Evolutionary conservation across 208 protist species (phyloP), one percentile per base, ranked within the genome.

Genomic region (Leishmania martiniquensis): DNA sequence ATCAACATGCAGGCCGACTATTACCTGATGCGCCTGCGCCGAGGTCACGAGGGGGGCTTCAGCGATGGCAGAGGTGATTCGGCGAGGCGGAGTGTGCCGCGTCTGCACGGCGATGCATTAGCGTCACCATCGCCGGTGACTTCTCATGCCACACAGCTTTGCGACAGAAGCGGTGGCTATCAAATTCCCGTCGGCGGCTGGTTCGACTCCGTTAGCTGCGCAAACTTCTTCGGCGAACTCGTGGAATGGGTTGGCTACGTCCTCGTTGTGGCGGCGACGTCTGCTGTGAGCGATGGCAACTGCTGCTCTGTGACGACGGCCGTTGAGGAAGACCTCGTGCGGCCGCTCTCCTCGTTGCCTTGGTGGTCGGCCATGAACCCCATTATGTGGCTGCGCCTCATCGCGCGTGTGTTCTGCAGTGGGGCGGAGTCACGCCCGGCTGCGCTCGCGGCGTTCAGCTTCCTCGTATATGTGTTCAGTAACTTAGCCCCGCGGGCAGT

Each of bases 141-240:
- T 10, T 73, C 47, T 39, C 17, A 29, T 34, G 34, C 13, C 5
- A 37, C 22, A 25, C 65, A 62, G 37, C 39, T 45, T 1, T 44
- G 47, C 34, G 42, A 44, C 52, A 49, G 75, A 15, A 15, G n/a
- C n/a, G 17, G 49, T 1, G 44, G 63, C 3, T 95, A 96, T 70
- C 70, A 70, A 29, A 93, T 96, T 37, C 91, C 93, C 3, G 74
- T 83, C 34, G 88, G 89, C 37, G 84, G 83, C 22, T 85, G 80
- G 60, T 97, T 97, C 73, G 80, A 89, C 29, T 75, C 57, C 25
- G 85, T 97, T n/a, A 93, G 89, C 81, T 96, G 92, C 69, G 84
- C 91, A 0, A 97, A 97, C 77, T 95, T 94, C 55, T 85, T 93
- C 54, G 91, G 88, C 0, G 93, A 97, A 72, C 78, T 92, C 45